These are phyloP conservation scores for Aspergillus sp. DNA, from an alignment of 2,329 filamentous ascomycete species.

Conservation along the genomic window DNA sequence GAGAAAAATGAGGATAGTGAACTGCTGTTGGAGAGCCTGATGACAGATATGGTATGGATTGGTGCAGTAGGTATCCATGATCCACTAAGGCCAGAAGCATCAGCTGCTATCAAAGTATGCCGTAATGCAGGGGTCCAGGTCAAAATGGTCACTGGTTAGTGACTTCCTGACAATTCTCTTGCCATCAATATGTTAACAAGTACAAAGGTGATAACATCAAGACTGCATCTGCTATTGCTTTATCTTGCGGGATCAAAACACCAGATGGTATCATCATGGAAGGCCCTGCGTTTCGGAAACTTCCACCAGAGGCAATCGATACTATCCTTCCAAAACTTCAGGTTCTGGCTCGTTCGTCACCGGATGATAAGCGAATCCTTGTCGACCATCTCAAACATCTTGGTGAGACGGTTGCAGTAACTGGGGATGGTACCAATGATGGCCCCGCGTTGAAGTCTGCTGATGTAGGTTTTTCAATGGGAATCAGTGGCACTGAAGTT, in stretches of 20 bases:
- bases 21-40: background rate
- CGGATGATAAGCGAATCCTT: slow-evolving; percentile 41
- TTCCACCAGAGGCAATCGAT: background rate
- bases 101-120: background rate
- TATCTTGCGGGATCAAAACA: background rate
- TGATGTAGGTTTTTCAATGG: slow-evolving; percentile 29
- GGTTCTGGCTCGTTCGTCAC: slow-evolving; percentile 34
- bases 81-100: background rate
- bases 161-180: background rate
- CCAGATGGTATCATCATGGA: background rate
- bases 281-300: background rate
- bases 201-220: background rate
- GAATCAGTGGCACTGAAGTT: slow-evolving; percentile 34
- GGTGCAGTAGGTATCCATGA: background rate
- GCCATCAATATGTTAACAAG: background rate
- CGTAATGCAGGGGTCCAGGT: background rate
- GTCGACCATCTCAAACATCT: slow-evolving; percentile 36
- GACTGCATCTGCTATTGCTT: background rate
- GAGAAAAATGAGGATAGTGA: background rate
- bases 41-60: background rate
- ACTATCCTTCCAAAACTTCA: background rate
- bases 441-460: slow-evolving; percentile 29
- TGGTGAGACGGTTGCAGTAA: slow-evolving; percentile 38
- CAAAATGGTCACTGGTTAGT: background rate
- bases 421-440: slow-evolving; percentile 34